A percentile compares a stretch with the other conserved stretches of the same genome.
Conservation (phyloP, 2,329 filamentous ascomycete genomes). For the Didymella arachidicola region DNA sequence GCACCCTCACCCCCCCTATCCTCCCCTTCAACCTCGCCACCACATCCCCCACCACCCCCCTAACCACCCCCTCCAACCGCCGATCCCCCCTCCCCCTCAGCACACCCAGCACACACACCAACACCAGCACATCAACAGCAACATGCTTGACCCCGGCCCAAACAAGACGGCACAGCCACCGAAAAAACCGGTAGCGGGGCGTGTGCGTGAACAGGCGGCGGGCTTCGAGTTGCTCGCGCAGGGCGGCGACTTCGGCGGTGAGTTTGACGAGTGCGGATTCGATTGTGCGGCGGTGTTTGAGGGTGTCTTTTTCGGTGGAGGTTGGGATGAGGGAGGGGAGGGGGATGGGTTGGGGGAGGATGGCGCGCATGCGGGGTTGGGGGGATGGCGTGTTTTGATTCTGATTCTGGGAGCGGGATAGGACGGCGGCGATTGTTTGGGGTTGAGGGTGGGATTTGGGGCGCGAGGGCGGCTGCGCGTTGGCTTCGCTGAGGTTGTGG, state of each 20-base stretch:
- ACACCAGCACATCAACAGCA: conserved; percentile 71
- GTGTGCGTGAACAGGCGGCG: conserved; percentile 74
- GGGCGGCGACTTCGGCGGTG: conserved; percentile 88
- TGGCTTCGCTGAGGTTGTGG: conserved; percentile 42
- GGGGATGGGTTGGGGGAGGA: conserved; percentile 32
- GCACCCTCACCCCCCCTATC: conserved; percentile 25
- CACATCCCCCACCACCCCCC: conserved; percentile 65
- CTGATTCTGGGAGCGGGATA: conserved; percentile 16
- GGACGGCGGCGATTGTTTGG: not conserved
- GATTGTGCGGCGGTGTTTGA: conserved; percentile 80
- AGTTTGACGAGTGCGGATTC: conserved; percentile 87
- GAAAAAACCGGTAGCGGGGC: conserved; percentile 67
- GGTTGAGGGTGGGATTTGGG: not conserved
- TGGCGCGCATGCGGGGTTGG: conserved; percentile 26
- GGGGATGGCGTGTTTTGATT: conserved; percentile 30
- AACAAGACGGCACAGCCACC: conserved; percentile 55
- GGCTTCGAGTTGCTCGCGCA: conserved; percentile 87
- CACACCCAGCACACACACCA: conserved; percentile 73
- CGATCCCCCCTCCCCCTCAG: conserved; percentile 75
- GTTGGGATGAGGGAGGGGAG: conserved; percentile 25
- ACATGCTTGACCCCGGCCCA: conserved; percentile 84
- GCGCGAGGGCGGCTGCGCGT: conserved; percentile 25
- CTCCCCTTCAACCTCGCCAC: conserved; percentile 47
- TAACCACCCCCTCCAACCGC: conserved; percentile 75
- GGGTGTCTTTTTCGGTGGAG: conserved; percentile 43